Percentiles rank a stretch among this genome's conserved stretches.
These are phyloP conservation scores for Phytophthora pisi DNA, from an alignment of 352 stramenopile species.

Conservation along the genomic window DNA sequence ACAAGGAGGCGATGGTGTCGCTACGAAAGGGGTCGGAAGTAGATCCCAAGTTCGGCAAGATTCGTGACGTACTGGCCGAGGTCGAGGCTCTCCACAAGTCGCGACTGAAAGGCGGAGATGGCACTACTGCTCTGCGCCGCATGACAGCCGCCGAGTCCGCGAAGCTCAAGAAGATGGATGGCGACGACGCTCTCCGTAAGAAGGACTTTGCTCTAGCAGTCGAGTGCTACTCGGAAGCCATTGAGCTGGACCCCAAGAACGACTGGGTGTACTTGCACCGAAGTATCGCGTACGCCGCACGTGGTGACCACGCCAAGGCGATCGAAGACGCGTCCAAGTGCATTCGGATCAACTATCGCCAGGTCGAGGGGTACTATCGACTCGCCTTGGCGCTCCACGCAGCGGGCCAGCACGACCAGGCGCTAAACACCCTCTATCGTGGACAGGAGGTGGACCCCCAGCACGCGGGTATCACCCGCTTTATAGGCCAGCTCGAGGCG, in stretches of 20 bases:
- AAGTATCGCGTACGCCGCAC: conserved; percentile 53
- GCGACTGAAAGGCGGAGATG: conserved; percentile 21
- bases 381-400: conserved; percentile 53
- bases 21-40: conserved; percentile 75
- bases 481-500: conserved; percentile 55
- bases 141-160: conserved; percentile 39
- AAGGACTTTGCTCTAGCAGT: conserved; percentile 58
- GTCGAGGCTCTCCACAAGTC: conserved; percentile 43
- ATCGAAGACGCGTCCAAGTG: conserved; percentile 63
- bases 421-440: conserved; percentile 58
- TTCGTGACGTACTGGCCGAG: conserved; percentile 61
- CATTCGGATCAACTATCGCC: conserved; percentile 66
- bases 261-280: conserved; percentile 60
- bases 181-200: conserved; percentile 53
- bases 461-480: conserved; percentile 49
- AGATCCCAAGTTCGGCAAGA: conserved; percentile 72
- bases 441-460: conserved; percentile 55
- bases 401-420: conserved; percentile 51
- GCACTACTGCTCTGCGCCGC: conserved; percentile 17
- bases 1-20: conserved; percentile 68
- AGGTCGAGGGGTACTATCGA: conserved; percentile 63
- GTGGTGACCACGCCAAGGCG: conserved; percentile 40
- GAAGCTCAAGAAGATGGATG: conserved; percentile 44
- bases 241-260: conserved; percentile 56
- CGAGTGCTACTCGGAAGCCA: conserved; percentile 53